phyloP scores from a whole-genome alignment of 2,329 filamentous ascomycete species.

The Diplodia intermedia region DNA sequence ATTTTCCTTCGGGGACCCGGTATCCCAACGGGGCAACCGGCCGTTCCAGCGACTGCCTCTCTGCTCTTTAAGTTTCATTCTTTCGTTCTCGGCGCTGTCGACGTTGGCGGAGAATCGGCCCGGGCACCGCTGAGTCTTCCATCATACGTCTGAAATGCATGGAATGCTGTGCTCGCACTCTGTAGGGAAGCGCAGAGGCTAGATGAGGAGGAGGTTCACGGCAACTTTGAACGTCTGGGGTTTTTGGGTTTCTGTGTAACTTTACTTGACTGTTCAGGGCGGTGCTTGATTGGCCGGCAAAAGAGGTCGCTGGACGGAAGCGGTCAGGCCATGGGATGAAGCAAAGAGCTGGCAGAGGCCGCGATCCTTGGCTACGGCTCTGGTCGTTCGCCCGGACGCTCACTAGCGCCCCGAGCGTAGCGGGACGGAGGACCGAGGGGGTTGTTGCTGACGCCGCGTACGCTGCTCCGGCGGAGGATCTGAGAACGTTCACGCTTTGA shows the following conservation, averaged over 20 bases:
- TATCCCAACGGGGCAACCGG: not conserved
- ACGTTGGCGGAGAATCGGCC: not conserved
- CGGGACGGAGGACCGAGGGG: no score
- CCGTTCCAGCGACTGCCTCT: not conserved
- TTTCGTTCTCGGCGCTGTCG: not conserved
- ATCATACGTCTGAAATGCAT: conserved; percentile 11
- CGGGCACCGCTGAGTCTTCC: not conserved
- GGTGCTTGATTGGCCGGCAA: conserved; percentile 9
- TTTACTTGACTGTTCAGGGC: conserved; percentile 6
- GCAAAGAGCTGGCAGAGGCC: conserved; percentile 1
- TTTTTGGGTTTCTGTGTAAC: conserved; percentile 32
- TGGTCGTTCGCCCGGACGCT: conserved; percentile 3
- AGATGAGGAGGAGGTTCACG: not conserved
- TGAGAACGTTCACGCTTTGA: not conserved
- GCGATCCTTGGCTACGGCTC: conserved; percentile 18
- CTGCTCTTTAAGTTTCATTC: not conserved
- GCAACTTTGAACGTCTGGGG: conserved; percentile 29
- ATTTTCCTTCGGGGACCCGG: conserved; percentile 2
- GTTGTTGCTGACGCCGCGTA: no score
- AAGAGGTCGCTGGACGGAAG: conserved; percentile 12
- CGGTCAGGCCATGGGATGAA: conserved; percentile 4
- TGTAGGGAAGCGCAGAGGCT: conserved; percentile 1
- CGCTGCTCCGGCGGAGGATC: not conserved
- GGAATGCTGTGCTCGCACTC: conserved; percentile 22
- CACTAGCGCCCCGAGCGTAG: not conserved